Evolutionary conservation across 164 flowering plant species (phyloP).

Genomic region (Annona cherimola): DNA sequence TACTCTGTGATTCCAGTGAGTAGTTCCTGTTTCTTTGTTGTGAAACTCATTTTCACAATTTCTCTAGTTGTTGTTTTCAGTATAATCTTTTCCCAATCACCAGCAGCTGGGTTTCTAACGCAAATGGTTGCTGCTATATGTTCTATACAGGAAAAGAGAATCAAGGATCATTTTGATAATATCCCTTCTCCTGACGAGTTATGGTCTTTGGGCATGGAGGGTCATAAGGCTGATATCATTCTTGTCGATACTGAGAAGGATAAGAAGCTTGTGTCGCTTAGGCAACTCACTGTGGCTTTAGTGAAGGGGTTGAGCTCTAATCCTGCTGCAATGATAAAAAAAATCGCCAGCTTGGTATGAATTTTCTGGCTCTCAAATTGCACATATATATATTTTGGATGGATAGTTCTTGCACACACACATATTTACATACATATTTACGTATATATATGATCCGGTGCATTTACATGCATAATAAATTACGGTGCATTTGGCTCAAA

Average conservation of each 20-base stretch:
- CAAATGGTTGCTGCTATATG: neutral
- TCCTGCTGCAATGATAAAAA: constrained; percentile 82
- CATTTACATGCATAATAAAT: too few species aligned
- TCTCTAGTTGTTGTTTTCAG: neutral
- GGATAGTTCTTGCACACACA: neutral
- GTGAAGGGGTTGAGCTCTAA: constrained; percentile 79
- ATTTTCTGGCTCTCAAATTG: neutral
- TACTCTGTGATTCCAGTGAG: constrained; percentile 89
- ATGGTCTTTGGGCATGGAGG: constrained; percentile 59
- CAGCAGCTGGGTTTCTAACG: neutral
- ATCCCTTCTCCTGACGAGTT: constrained; percentile 87
- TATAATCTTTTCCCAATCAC: neutral
- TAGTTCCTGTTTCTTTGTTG: neutral
- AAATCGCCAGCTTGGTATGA: constrained; percentile 88
- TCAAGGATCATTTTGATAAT: constrained; percentile 63
- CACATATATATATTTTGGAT: neutral
- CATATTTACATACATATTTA: too few species aligned
- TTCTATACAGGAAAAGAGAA: constrained; percentile 62
- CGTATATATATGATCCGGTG: too few species aligned
- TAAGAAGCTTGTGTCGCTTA: constrained; percentile 83
- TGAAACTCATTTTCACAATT: neutral
- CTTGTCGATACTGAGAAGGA: constrained; percentile 83
- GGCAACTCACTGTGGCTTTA: constrained; percentile 65
- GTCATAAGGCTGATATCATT: constrained; percentile 67
- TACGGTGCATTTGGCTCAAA: too few species aligned